phyloP scores from a whole-genome alignment of 495 filamentous ascomycete genomes.

The Neurospora tetraspora region DNA sequence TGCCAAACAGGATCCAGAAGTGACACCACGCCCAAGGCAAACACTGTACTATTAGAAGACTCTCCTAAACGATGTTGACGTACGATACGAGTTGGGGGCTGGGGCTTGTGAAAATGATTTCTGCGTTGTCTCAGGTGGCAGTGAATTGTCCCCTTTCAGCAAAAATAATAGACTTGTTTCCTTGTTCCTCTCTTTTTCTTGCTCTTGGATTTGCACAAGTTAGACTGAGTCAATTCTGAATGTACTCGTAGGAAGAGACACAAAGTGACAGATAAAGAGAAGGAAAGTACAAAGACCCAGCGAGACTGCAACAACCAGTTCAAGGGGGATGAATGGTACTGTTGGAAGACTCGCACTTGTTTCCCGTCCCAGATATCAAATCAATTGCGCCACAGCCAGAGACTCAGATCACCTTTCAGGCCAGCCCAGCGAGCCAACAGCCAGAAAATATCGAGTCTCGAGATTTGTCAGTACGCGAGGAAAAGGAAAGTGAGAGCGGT shows the following conservation, averaged over 20 bases:
- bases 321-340: constrained; percentile 1
- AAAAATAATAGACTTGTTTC: neutral
- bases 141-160: neutral
- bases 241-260: constrained; percentile 40
- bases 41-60: constrained; percentile 27
- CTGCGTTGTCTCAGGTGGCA: neutral
- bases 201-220: constrained; percentile 29
- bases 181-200: constrained; percentile 23
- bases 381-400: neutral
- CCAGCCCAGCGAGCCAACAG: neutral
- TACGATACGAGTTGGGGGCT: constrained; percentile 27
- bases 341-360: neutral
- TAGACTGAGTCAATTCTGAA: constrained; percentile 50
- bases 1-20: constrained; percentile 8
- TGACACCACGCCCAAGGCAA: constrained; percentile 5
- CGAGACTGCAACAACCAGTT: constrained; percentile 17
- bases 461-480: neutral
- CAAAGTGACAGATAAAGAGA: constrained; percentile 19
- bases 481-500: neutral
- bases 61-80: constrained; percentile 11
- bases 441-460: neutral
- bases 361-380: neutral
- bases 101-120: constrained; percentile 6
- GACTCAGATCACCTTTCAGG: neutral
- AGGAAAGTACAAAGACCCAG: constrained; percentile 32